These are phyloP conservation scores for Cercospora beticola DNA, from an alignment of 2,329 filamentous ascomycete species.

Conservation along the genomic window DNA sequence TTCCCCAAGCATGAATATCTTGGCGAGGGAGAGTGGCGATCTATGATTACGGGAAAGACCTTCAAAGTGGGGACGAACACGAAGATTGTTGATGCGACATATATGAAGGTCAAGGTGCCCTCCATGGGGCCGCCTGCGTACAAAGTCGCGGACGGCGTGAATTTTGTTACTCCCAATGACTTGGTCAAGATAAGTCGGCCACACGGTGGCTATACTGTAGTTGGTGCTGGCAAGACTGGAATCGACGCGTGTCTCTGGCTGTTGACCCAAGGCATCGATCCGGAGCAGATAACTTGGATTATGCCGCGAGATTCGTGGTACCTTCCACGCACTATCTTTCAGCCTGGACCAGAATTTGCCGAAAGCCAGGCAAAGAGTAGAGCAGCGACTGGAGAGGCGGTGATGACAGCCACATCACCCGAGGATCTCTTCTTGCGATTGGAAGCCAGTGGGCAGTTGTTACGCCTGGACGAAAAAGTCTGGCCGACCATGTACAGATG, in stretches of 20 bases:
- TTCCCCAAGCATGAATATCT: constrained; percentile 23
- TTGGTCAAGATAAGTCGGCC: constrained; percentile 14
- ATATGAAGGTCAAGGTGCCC: constrained; percentile 23
- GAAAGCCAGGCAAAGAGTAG: neutral
- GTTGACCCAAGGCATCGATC: constrained; percentile 15
- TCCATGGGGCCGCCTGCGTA: constrained; percentile 24
- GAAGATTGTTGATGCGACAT: constrained; percentile 27
- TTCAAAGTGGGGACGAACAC: constrained; percentile 14
- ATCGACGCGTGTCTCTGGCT: constrained; percentile 28
- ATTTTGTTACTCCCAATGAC: constrained; percentile 20
- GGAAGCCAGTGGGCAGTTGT: constrained; percentile 1
- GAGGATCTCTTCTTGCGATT: constrained; percentile 17
- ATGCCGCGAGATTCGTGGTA: constrained; percentile 28
- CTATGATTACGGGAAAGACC: constrained; percentile 14
- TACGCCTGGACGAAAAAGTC: constrained; percentile 13
- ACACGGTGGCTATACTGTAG: constrained; percentile 21
- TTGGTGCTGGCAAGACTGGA: constrained; percentile 28
- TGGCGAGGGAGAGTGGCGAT: constrained; percentile 18
- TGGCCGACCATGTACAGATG: constrained; percentile 24
- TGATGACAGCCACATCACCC: constrained; percentile 16
- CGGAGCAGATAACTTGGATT: constrained; percentile 25
- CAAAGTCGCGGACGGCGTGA: constrained; percentile 13
- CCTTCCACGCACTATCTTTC: constrained; percentile 19
- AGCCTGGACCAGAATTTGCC: constrained; percentile 1
- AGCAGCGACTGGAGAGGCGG: neutral